Base-by-base conservation (phyloP, 495 filamentous ascomycete genomes). In the Xylaria palmicola region DNA sequence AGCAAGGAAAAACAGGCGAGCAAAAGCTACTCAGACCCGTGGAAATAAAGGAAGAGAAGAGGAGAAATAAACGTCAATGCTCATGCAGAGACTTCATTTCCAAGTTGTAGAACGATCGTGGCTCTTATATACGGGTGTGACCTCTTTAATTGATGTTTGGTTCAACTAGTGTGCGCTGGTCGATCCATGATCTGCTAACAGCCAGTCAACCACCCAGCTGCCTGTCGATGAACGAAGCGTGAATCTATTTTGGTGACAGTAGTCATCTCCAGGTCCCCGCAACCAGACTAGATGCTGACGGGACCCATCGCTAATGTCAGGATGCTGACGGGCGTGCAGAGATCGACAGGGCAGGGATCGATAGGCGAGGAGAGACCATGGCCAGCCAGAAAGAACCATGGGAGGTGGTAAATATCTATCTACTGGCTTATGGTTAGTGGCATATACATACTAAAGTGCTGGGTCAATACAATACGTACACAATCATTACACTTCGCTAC, bases 221-320 rank as follows among this genome's bases (percentile, higher is more conserved):
- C 13, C 32, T 36, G 50, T n/a, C n/a, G n/a, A n/a, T n/a, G n/a
- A n/a, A n/a, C n/a, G n/a, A n/a, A n/a, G n/a, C n/a, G n/a, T 8
- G 47, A 52, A 20, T 61, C 59, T 61, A 61, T 61, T 61, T 61
- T 55, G 10, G 50, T 41, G 50, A 15, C 12, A 47, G 49, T 55
- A 61, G 59, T 61, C 59, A 61, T 61, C 49, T 61, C 29, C 20
- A 36, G 58, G 58, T 53, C 26, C 48, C 58, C 47, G 37, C 48
- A 53, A 30, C 26, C 30, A 8, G 32, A 32, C 50, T 51, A 50
- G 48, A 45, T 52, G 58, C 58, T 60, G 58, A 60, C 43, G 27
- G 58, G 19, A 29, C 7, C 49, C 52, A 36, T 10, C 6, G 26
- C 20, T 9, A 37, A 56, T 29, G 50, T 47, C 27, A 44, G 50